These are phyloP conservation scores for Entonaema liquescens DNA, from an alignment of 495 filamentous ascomycete species.

Conservation along the genomic window DNA sequence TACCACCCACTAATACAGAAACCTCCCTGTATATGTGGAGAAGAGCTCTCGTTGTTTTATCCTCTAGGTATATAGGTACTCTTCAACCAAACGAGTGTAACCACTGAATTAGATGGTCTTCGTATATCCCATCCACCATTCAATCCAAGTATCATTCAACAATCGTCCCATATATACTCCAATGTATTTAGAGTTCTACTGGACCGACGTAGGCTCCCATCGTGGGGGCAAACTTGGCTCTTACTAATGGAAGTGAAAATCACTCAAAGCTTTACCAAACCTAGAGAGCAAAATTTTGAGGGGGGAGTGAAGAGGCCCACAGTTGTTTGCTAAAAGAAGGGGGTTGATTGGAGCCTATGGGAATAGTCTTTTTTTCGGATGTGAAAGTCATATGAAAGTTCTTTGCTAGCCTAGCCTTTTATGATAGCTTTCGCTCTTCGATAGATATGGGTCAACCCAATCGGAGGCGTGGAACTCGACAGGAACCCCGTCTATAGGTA, in stretches of 20 bases:
- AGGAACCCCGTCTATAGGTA: conserved; percentile 1
- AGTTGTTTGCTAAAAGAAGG: conserved; percentile 7
- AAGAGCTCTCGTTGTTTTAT: no score
- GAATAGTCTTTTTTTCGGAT: neutral
- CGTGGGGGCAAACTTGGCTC: conserved; percentile 11
- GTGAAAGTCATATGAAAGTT: neutral
- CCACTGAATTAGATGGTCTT: neutral
- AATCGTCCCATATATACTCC: neutral
- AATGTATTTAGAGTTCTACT: neutral
- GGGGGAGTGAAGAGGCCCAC: neutral
- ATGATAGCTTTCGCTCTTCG: neutral
- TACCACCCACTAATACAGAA: no score
- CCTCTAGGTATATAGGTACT: neutral
- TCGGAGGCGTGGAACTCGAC: neutral
- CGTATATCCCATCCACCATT: neutral
- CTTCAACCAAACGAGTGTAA: no score
- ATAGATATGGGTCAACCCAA: neutral
- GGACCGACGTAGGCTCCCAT: neutral
- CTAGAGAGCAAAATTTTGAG: conserved; percentile 2
- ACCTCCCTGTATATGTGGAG: no score
- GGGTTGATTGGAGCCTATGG: conserved; percentile 5
- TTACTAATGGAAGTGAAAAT: conserved; percentile 9
- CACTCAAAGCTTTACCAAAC: neutral
- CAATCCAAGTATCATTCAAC: neutral
- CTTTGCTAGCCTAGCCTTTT: neutral